Percentiles rank a stretch among this genome's conserved stretches.
Evolutionary conservation across 2,329 filamentous ascomycete genomes (phyloP).

Genomic region (Pestalotiopsis sp.): DNA sequence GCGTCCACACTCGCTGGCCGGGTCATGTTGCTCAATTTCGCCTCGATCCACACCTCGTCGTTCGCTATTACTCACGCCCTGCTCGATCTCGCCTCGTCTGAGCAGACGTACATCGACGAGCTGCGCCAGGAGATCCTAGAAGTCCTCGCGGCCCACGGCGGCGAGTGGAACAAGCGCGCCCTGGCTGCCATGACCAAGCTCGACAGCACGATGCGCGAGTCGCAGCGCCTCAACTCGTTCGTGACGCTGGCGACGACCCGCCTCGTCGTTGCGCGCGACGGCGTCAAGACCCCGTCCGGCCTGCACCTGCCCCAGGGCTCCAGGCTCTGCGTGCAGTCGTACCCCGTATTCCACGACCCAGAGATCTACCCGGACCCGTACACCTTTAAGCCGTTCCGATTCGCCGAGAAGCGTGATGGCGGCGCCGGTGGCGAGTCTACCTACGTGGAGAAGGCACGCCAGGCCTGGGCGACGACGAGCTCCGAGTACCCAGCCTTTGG

Average conservation of each 20-base stretch:
- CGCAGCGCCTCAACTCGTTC: constrained; percentile 37
- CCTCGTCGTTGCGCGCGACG: constrained; percentile 24
- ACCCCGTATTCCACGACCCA: constrained; percentile 39
- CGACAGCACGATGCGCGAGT: constrained; percentile 45
- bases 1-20: constrained; percentile 28
- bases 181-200: constrained; percentile 39
- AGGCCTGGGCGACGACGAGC: constrained; percentile 33
- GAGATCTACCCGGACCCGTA: constrained; percentile 50
- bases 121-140: constrained; percentile 45
- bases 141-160: constrained; percentile 30
- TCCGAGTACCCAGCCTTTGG: constrained; percentile 38
- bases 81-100: constrained; percentile 44
- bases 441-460: constrained; percentile 23
- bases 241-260: constrained; percentile 29
- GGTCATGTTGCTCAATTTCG: constrained; percentile 37
- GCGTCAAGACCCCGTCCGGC: constrained; percentile 37
- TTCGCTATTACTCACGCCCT: constrained; percentile 34
- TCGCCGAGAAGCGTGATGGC: constrained; percentile 20
- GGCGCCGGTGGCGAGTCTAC: not conserved
- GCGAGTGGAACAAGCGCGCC: constrained; percentile 35
- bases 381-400: constrained; percentile 27
- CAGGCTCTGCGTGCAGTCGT: constrained; percentile 31
- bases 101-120: constrained; percentile 42
- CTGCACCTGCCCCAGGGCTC: constrained; percentile 33
- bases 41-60: constrained; percentile 42